phyloP scores from a whole-genome alignment of 2,329 filamentous ascomycete species.

The Biscogniauxia mediterranea region DNA sequence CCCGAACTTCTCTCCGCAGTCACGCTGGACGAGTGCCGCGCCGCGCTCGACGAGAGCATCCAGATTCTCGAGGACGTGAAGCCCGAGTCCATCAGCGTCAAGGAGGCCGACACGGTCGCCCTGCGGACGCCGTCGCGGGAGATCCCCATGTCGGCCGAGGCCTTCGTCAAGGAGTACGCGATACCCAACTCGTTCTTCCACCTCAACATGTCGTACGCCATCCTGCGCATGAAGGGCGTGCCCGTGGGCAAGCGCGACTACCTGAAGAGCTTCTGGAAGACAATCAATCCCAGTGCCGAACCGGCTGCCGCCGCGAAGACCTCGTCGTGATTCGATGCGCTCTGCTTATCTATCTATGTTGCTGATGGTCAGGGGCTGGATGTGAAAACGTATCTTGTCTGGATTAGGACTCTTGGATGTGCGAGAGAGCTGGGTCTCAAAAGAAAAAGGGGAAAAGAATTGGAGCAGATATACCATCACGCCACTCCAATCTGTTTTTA shows the following conservation, averaged over 20 bases:
- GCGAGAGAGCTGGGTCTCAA: no score
- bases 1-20: constrained; percentile 1
- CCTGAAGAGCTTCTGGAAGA: constrained; percentile 32
- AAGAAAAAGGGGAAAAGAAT: no score
- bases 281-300: no score
- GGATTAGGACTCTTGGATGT: no score
- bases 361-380: no score
- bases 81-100: constrained; percentile 34
- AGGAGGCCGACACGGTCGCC: constrained; percentile 32
- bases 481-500: no score
- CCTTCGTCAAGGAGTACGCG: constrained; percentile 48
- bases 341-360: no score
- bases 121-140: constrained; percentile 33
- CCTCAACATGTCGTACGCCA: constrained; percentile 55
- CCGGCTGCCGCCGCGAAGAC: no score
- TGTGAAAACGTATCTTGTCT: no score
- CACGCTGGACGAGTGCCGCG: constrained; percentile 34
- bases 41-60: constrained; percentile 33
- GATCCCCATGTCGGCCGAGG: constrained; percentile 25
- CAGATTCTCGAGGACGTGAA: constrained; percentile 28
- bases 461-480: no score
- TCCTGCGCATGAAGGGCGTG: constrained; percentile 61
- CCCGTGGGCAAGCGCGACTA: constrained; percentile 61
- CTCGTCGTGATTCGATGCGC: no score
- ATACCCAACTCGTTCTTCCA: constrained; percentile 67